phyloP scores from a whole-genome alignment of 306 rosid genomes.

The Pyrus betulifolia region DNA sequence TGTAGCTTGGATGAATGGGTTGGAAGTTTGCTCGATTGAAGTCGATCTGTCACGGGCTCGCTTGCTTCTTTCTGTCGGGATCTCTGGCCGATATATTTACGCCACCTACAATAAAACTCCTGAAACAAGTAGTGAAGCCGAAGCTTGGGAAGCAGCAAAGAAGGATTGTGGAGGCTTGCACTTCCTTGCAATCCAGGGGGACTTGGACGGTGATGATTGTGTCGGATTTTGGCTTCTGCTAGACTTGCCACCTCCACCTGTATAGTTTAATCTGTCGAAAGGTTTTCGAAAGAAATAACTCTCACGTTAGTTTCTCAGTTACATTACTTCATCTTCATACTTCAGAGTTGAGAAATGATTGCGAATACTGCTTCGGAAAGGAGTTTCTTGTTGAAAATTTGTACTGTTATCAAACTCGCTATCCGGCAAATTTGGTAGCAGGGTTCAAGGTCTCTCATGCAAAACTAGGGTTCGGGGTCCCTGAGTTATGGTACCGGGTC shows the following conservation, averaged over 20 bases:
- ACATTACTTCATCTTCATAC: background rate
- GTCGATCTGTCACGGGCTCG: constrained; percentile 49
- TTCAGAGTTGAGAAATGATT: constrained; percentile 1
- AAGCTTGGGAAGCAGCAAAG: constrained; percentile 97
- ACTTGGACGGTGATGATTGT: constrained; percentile 76
- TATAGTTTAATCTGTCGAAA: constrained; percentile 18
- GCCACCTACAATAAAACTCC: constrained; percentile 70
- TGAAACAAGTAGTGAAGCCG: constrained; percentile 66
- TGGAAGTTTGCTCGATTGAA: constrained; percentile 76
- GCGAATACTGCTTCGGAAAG: background rate
- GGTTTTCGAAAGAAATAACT: background rate
- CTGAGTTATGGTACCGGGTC: background rate
- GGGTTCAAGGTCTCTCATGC: no score
- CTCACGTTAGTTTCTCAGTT: background rate
- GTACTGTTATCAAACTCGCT: background rate
- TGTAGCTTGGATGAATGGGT: constrained; percentile 82
- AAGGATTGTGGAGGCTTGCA: constrained; percentile 85
- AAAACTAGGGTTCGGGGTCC: no score
- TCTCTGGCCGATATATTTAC: constrained; percentile 70
- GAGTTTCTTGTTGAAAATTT: background rate
- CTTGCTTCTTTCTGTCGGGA: constrained; percentile 68
- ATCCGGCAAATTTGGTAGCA: no score
- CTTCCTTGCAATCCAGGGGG: constrained; percentile 90
- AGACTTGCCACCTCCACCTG: constrained; percentile 93
- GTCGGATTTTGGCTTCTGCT: constrained; percentile 92